Percentiles rank a stretch among this genome's conserved stretches.
Evolutionary conservation across 495 filamentous ascomycete species (phyloP).

Genomic region (Daldinia grandis): DNA sequence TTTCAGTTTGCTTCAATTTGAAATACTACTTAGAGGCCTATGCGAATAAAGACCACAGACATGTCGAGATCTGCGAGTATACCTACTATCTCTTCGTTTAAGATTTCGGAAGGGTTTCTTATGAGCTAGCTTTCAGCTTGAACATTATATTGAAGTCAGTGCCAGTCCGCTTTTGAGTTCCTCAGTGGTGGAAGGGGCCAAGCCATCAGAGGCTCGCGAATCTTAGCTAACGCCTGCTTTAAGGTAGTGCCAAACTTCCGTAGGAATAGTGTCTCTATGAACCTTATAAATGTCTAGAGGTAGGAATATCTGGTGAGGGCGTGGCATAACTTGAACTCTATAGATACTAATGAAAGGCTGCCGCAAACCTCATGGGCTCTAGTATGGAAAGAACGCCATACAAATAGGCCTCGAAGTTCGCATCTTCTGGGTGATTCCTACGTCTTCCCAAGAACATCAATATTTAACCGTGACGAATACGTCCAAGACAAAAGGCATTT

Average conservation of each 20-base stretch:
- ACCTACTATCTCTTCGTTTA: no score
- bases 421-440: not conserved
- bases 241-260: not conserved
- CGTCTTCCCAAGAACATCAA: no score
- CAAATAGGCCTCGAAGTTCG: not conserved
- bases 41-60: no score
- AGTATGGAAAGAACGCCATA: not conserved
- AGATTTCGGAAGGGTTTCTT: no score
- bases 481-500: not conserved
- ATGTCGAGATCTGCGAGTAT: no score
- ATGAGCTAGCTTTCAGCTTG: no score
- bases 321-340: not conserved
- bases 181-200: not conserved
- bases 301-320: not conserved
- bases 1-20: no score
- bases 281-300: not conserved
- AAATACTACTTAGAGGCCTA: no score
- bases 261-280: not conserved
- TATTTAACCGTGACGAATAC: not conserved
- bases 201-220: not conserved
- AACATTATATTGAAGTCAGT: not conserved
- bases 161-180: not conserved
- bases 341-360: not conserved
- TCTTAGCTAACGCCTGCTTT: not conserved
- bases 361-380: not conserved